Base-by-base conservation (phyloP, 2,329 filamentous ascomycete genomes). In the Neopestalotiopsis sp. region DNA sequence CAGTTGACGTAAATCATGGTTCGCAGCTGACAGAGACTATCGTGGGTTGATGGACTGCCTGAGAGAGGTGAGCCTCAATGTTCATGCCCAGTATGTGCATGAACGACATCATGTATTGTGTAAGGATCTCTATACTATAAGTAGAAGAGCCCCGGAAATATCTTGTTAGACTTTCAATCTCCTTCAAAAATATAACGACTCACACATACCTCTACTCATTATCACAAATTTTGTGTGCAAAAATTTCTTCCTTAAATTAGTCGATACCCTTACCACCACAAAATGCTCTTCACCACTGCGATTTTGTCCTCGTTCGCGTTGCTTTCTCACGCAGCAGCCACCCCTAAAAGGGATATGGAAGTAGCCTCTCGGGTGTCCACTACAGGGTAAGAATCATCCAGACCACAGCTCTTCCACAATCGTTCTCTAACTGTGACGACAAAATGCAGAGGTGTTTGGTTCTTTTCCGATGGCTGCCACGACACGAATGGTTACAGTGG, bases 391-490 rank as follows among this genome's bases (percentile, higher is more conserved):
- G 42, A 17, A 49, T n/a, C 1, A 49, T n/a, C 5, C 42, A 49
- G 42, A 49, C 7, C 7, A 49, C 7, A 49, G 14, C 13, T 14
- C 42, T 14, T 7, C 42, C 42, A n/a, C 24, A 28, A 28, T 4
- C 24, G 24, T 28, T 5, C n/a, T 49, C 14, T n/a, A n/a, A 49
- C n/a, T 49, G 13, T 49, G n/a, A 49, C n/a, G 13, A n/a, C 13
- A 5, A 14, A 4, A 49, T 4, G 24, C 42, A 66, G 65, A 56
- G 65, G 65, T 14, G 30, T 66, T 38, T 66, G 65, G 65, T 66
- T 66, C 32, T 66, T 66, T 30, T 56, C 65, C 65, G 65, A 66
- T 30, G 65, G 65, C 17, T 66, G 65, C 34, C 45, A 66, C 20
- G 49, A 59, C 52, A 66, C 65, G 28, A 20, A 66, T 30, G 65